Conservation (phyloP, 2,329 filamentous ascomycete species). For the Botryosphaeria dothidea region DNA sequence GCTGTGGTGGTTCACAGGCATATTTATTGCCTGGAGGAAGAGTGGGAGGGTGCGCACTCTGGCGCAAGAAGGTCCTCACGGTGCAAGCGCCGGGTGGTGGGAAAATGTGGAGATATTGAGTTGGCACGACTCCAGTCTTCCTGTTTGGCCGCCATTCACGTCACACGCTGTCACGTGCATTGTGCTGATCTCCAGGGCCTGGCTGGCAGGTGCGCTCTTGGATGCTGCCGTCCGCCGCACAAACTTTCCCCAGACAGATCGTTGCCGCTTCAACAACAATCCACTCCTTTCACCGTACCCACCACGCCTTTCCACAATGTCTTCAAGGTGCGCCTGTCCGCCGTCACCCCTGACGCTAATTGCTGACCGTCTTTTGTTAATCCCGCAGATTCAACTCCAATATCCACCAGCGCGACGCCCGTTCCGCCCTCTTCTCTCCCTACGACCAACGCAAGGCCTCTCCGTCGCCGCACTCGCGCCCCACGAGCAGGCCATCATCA, state of each 20-base stretch:
- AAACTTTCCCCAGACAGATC: conserved; percentile 18
- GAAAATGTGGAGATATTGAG: conserved; percentile 9
- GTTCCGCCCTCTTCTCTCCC: conserved; percentile 42
- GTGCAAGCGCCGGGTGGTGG: not conserved
- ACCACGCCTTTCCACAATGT: conserved; percentile 10
- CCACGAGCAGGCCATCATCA: conserved; percentile 22
- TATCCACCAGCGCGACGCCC: conserved; percentile 29
- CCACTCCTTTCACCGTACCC: conserved; percentile 10
- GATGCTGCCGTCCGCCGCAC: conserved; percentile 10
- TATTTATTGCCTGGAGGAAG: not conserved
- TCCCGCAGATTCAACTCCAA: conserved; percentile 23
- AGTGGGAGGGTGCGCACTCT: not conserved
- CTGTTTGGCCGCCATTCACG: conserved; percentile 6
- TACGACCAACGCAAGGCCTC: conserved; percentile 39
- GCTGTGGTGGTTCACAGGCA: not conserved
- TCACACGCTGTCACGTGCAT: not conserved
- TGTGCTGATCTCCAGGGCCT: not conserved
- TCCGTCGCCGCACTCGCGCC: conserved; percentile 33
- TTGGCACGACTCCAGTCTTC: conserved; percentile 1
- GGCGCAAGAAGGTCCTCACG: not conserved
- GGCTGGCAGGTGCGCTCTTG: not conserved
- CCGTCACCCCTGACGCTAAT: not conserved
- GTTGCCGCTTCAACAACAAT: conserved; percentile 13
- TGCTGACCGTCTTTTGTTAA: not conserved
- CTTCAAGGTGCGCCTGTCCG: conserved; percentile 7